Conservation (phyloP, 305 asterid species). For the Petunia hybrid region DNA sequence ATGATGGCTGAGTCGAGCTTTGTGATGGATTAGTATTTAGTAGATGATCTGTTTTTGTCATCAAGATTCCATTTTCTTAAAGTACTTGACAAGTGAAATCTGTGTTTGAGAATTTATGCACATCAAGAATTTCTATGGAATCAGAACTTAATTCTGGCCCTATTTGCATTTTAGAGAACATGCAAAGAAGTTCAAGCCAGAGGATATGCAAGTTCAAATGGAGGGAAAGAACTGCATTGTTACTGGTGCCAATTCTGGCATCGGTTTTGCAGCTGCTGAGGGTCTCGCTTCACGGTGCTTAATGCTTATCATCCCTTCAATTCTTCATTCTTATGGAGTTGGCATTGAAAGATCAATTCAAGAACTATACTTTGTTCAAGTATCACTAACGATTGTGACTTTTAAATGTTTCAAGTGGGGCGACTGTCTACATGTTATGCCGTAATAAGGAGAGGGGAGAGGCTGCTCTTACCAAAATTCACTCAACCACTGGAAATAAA, state of each 20-base stretch:
- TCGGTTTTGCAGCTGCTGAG: conserved; percentile 87
- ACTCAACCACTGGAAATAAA: conserved; percentile 67
- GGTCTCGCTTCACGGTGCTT: conserved; percentile 85
- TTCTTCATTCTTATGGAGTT: not conserved
- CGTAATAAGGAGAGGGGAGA: conserved; percentile 91
- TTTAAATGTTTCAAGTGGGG: conserved; percentile 63
- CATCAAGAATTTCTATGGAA: not conserved
- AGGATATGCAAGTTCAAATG: conserved; percentile 71
- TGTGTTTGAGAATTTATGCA: not conserved
- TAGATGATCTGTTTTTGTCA: not conserved
- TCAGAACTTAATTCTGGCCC: not conserved
- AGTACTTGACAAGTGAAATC: not conserved
- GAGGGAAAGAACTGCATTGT: conserved; percentile 88
- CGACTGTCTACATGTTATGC: conserved; percentile 80
- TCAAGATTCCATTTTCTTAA: not conserved
- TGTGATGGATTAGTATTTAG: not conserved
- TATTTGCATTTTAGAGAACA: conserved; percentile 64
- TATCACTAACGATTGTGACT: conserved; percentile 12
- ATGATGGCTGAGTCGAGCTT: not conserved
- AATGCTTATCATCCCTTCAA: conserved; percentile 2
- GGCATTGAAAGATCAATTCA: not conserved
- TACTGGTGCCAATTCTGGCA: conserved; percentile 94
- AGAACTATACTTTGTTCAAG: conserved; percentile 8
- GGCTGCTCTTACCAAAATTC: conserved; percentile 75
- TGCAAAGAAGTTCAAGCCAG: conserved; percentile 67